These are phyloP conservation scores for Paecilomyces dactylethromorphus DNA, from an alignment of 2,329 filamentous ascomycete genomes.

Conservation along the genomic window DNA sequence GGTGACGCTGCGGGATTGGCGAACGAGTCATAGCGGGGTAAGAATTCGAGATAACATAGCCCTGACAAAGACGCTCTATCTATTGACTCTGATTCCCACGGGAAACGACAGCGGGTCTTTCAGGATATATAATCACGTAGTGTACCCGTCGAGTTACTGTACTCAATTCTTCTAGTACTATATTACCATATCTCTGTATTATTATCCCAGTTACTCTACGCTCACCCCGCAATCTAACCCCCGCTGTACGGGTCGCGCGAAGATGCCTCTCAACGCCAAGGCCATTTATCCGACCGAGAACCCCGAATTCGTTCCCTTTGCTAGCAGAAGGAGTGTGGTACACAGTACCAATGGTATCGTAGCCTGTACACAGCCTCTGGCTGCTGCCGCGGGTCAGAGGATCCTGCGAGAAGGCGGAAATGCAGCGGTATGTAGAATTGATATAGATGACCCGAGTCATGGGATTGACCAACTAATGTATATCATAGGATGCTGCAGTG, in stretches of 20 bases:
- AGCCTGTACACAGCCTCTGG: conserved; percentile 81
- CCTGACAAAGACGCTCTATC: neutral
- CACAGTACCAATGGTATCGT: conserved; percentile 92
- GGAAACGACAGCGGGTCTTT: neutral
- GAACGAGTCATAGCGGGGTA: neutral
- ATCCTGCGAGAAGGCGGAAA: conserved; percentile 86
- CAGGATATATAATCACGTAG: neutral
- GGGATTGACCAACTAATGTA: neutral
- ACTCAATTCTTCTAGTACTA: neutral
- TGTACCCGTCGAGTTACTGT: neutral
- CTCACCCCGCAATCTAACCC: neutral
- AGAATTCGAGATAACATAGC: neutral
- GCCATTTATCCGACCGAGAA: conserved; percentile 46
- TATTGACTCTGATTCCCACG: neutral
- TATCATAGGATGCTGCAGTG: conserved; percentile 78
- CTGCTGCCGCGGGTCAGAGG: conserved; percentile 78
- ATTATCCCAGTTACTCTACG: neutral
- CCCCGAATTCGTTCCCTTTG: conserved; percentile 33
- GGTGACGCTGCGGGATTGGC: neutral
- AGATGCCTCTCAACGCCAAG: conserved; percentile 43
- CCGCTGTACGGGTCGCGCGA: conserved; percentile 3
- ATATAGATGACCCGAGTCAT: neutral
- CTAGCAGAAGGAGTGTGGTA: conserved; percentile 82
- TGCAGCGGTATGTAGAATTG: conserved; percentile 63
- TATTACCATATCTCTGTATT: neutral